A percentile compares a stretch with the other conserved stretches of the same genome.
Conservation (phyloP, 768 basidiomycete species). For the Trametes meyenii region DNA sequence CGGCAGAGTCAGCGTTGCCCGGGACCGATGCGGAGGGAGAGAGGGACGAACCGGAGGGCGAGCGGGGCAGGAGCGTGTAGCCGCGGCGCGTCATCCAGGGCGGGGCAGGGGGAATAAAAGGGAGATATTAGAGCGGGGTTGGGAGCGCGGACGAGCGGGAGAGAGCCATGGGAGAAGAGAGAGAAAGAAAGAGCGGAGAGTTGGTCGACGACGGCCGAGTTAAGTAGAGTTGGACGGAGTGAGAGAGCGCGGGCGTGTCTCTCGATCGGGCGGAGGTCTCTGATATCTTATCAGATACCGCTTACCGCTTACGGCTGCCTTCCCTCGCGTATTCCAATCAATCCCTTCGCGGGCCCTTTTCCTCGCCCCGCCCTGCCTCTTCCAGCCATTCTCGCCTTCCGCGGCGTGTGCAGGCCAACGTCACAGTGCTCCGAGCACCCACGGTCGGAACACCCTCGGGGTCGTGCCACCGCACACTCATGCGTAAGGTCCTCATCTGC, state of each 20-base stretch:
- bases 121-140: not conserved
- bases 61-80: conserved; percentile 19
- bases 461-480: not conserved
- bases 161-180: not conserved
- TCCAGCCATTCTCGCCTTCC: not conserved
- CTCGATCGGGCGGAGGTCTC: not conserved
- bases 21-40: not conserved
- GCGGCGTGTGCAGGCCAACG: not conserved
- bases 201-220: not conserved
- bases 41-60: conserved; percentile 16
- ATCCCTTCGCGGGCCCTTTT: not conserved
- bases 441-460: not conserved
- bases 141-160: not conserved
- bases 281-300: conserved; percentile 14
- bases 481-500: no score
- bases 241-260: not conserved
- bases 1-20: not conserved
- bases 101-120: not conserved
- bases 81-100: conserved; percentile 8
- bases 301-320: no score
- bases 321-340: not conserved
- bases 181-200: not conserved
- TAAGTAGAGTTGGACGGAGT: not conserved
- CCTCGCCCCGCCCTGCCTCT: not conserved
- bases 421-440: not conserved